Evolutionary conservation across 2,329 filamentous ascomycete genomes (phyloP).

Genomic region (Neonectria ditissima): DNA sequence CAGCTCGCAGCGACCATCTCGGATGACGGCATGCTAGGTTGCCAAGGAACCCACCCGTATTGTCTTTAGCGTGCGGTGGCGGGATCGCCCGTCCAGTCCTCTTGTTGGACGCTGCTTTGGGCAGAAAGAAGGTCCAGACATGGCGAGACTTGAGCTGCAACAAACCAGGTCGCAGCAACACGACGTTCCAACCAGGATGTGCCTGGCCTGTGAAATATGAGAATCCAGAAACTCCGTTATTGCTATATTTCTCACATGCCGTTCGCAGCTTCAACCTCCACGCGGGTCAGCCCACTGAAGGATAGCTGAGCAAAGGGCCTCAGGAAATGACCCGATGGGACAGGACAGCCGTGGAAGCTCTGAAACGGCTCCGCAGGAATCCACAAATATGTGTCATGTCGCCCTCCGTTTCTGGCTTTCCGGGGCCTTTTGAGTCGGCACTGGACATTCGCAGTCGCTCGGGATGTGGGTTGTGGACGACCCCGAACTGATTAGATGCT

Average conservation of each 20-base stretch:
- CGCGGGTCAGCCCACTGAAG: background rate
- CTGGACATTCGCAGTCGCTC: background rate
- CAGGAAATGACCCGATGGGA: background rate
- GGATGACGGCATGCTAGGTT: background rate
- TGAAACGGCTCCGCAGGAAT: background rate
- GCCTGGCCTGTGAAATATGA: background rate
- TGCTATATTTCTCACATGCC: background rate
- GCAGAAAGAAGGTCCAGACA: background rate
- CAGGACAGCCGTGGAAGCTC: background rate
- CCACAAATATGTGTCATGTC: constrained; percentile 2
- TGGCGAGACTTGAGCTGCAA: constrained; percentile 2
- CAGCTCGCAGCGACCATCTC: background rate
- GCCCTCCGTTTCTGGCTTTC: background rate
- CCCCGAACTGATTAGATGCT: constrained; percentile 25
- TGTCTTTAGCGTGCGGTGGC: background rate
- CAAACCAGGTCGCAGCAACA: constrained; percentile 1
- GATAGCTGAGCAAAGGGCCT: background rate
- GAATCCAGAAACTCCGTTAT: background rate
- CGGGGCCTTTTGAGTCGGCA: background rate
- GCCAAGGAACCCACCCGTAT: background rate
- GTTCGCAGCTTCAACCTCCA: background rate
- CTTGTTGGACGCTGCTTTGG: background rate
- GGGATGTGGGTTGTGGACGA: background rate
- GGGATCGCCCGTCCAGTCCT: background rate
- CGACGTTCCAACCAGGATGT: background rate